Evolutionary conservation across 345 rosid genomes (phyloP).

Genomic region (Pistacia integerrima): DNA sequence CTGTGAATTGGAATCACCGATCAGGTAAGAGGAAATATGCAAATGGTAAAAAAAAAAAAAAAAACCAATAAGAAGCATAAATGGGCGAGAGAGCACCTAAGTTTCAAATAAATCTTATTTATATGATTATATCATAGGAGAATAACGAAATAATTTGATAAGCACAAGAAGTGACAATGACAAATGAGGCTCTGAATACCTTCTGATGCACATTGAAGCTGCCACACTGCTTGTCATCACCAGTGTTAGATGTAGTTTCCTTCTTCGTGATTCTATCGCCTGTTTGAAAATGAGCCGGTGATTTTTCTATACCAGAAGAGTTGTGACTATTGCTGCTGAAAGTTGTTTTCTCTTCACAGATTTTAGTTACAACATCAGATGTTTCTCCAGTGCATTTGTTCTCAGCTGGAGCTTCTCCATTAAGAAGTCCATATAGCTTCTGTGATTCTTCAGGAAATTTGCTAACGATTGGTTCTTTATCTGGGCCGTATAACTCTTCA

Average conservation of each 20-base stretch:
- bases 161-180: background rate
- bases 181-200: constrained; percentile 40
- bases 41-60: background rate
- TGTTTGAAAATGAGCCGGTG: constrained; percentile 31
- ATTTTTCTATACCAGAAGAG: constrained; percentile 36
- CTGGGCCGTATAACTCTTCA: constrained; percentile 91
- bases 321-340: constrained; percentile 26
- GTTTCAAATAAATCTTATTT: background rate
- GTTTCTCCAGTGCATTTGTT: constrained; percentile 31
- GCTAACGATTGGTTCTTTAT: constrained; percentile 62
- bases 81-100: background rate
- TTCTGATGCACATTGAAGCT: constrained; percentile 52
- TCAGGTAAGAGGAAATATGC: constrained; percentile 14
- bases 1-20: constrained; percentile 31
- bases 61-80: background rate
- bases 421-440: constrained; percentile 23
- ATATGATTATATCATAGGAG: background rate
- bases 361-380: constrained; percentile 35
- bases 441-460: constrained; percentile 40
- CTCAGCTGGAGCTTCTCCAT: constrained; percentile 34
- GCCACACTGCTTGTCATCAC: constrained; percentile 39
- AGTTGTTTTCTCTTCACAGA: constrained; percentile 23
- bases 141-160: background rate
- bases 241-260: constrained; percentile 36
- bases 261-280: constrained; percentile 36